These are phyloP conservation scores for Calycina herbarum DNA, from an alignment of 2,329 filamentous ascomycete species.

Conservation along the genomic window DNA sequence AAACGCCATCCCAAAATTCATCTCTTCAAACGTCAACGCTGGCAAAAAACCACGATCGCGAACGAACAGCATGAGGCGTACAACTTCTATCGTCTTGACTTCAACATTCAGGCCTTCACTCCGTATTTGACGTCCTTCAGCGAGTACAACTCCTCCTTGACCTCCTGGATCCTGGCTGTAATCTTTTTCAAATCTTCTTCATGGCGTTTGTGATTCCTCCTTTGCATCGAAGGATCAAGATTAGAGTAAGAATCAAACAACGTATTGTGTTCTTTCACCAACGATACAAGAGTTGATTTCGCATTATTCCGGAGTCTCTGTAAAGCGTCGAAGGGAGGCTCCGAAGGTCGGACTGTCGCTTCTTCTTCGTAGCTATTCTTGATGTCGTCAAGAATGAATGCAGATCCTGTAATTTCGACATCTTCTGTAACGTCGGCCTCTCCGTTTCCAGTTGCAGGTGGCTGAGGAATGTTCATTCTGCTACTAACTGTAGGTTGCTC, in stretches of 20 bases:
- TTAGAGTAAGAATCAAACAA: background rate
- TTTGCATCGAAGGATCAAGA: conserved; percentile 4
- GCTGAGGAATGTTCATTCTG: background rate
- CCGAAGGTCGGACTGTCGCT: background rate
- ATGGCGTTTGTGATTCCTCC: background rate
- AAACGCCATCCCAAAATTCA: background rate
- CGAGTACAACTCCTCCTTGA: background rate
- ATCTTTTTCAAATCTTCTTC: background rate
- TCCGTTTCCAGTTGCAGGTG: background rate
- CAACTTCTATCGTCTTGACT: no score
- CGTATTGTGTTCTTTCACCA: background rate
- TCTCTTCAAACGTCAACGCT: background rate
- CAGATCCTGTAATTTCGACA: background rate
- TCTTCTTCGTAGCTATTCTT: background rate
- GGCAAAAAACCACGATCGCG: background rate
- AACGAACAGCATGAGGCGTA: no score
- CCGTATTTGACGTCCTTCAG: background rate
- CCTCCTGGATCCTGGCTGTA: background rate
- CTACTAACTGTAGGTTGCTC: background rate
- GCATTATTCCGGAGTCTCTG: background rate
- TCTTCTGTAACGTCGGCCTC: background rate
- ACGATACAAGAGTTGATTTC: background rate
- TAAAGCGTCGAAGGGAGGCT: background rate
- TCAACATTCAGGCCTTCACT: background rate
- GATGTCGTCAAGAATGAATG: background rate